A percentile compares a stretch with the other conserved stretches of the same genome.
Conservation (phyloP, 2,329 filamentous ascomycete genomes). For the Xylariales sp. region DNA sequence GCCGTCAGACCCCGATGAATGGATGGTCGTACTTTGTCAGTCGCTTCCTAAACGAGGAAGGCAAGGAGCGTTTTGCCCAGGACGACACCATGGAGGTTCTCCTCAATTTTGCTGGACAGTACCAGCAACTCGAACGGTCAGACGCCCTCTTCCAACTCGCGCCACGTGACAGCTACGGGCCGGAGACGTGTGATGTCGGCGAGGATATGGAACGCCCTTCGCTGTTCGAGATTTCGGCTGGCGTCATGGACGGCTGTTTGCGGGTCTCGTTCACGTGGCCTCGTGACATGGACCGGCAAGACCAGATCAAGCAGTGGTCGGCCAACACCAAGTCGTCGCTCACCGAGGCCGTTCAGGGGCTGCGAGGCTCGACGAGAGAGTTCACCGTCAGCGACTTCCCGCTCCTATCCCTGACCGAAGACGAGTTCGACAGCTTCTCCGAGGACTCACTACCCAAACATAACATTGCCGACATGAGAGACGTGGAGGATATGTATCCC, state of each 20-base stretch:
- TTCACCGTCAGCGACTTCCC: constrained; percentile 30
- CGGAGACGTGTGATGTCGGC: constrained; percentile 6
- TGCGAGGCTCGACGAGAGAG: constrained; percentile 4
- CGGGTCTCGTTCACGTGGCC: constrained; percentile 20
- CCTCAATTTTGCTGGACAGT: constrained; percentile 44
- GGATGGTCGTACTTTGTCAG: constrained; percentile 3
- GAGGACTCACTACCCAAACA: constrained; percentile 9
- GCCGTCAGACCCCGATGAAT: constrained; percentile 3
- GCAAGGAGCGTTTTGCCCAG: background rate
- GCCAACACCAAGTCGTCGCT: constrained; percentile 10
- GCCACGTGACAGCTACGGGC: constrained; percentile 40
- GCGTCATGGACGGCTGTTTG: constrained; percentile 18
- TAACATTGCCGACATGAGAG: constrained; percentile 1
- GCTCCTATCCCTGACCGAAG: constrained; percentile 26
- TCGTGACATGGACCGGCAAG: constrained; percentile 18
- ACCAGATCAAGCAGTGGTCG: constrained; percentile 16
- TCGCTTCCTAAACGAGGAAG: constrained; percentile 2
- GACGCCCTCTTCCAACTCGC: constrained; percentile 47
- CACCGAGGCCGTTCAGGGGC: constrained; percentile 2
- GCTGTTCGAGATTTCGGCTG: constrained; percentile 20
- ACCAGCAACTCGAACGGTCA: constrained; percentile 38
- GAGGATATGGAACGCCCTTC: constrained; percentile 19
- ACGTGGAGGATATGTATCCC: constrained; percentile 45
- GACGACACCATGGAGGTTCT: constrained; percentile 13
- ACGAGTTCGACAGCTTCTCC: constrained; percentile 20